A percentile compares a stretch with the other conserved stretches of the same genome.
Evolutionary conservation across 2,329 filamentous ascomycete genomes (phyloP).

Genomic region (Apiospora arundinis): DNA sequence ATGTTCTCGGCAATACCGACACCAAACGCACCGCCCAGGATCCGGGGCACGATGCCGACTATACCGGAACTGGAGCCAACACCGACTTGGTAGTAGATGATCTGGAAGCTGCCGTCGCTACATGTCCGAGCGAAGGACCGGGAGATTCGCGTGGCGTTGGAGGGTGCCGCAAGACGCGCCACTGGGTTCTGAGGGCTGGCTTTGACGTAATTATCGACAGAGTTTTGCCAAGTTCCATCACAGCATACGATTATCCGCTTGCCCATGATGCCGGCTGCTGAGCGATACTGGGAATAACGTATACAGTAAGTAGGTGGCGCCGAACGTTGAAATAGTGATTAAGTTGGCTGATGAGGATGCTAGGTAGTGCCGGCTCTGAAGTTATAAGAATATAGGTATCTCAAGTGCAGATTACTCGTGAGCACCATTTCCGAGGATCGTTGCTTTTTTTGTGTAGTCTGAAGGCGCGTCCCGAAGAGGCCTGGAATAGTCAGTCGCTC

Average conservation of each 20-base stretch:
- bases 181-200: conserved; percentile 43
- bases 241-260: conserved; percentile 60
- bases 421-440: neutral
- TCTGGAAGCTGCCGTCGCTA: conserved; percentile 59
- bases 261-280: neutral
- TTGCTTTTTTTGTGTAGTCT: neutral
- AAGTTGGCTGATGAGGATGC: neutral
- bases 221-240: conserved; percentile 62
- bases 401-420: neutral
- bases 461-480: neutral
- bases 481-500: neutral
- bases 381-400: neutral
- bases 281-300: neutral
- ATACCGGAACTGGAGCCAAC: conserved; percentile 60
- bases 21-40: conserved; percentile 63
- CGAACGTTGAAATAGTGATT: neutral
- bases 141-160: conserved; percentile 67
- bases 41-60: conserved; percentile 53
- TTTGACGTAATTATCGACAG: conserved; percentile 55
- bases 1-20: conserved; percentile 62
- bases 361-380: neutral
- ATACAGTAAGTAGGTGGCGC: neutral
- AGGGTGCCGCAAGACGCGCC: conserved; percentile 56
- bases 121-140: conserved; percentile 60
- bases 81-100: conserved; percentile 67